Evolutionary conservation across 495 filamentous ascomycete genomes (phyloP).

Genomic region (Friedmanniomyces endolithicus): DNA sequence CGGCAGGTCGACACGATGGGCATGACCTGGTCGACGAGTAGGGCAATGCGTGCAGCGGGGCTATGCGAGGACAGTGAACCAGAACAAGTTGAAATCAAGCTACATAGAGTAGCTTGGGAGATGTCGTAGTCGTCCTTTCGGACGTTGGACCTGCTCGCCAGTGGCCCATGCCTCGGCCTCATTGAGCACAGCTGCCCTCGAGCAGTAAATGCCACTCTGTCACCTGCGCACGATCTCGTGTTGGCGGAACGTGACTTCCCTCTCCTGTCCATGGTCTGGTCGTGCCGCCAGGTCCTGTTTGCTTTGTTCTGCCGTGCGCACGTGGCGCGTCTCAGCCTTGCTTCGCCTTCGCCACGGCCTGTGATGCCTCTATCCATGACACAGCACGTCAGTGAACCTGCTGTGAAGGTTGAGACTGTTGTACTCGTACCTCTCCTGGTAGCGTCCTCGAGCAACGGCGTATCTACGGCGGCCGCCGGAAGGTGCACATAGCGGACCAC

Average conservation of each 20-base stretch:
- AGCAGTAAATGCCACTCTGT: background rate
- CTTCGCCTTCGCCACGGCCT: conserved; percentile 21
- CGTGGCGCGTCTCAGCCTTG: conserved; percentile 10
- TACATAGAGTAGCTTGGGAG: background rate
- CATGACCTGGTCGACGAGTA: background rate
- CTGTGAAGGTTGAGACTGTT: background rate
- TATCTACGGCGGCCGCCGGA: conserved; percentile 76
- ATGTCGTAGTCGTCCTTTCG: background rate
- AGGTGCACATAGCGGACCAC: conserved; percentile 94
- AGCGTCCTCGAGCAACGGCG: conserved; percentile 85
- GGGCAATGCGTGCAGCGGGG: too few species aligned
- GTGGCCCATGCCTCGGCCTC: background rate
- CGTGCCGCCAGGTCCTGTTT: background rate
- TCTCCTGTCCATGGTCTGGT: background rate
- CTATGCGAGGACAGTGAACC: background rate
- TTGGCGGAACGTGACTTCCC: background rate
- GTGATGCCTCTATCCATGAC: conserved; percentile 18
- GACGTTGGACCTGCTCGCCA: background rate
- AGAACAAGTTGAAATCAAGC: conserved; percentile 1
- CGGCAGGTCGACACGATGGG: background rate
- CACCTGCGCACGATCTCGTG: background rate
- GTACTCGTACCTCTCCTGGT: conserved; percentile 63
- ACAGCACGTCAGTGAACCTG: background rate
- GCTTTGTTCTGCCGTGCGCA: background rate
- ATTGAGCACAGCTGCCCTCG: background rate